Conservation (phyloP, 805 yeast genomes). For the Yamadazyma olivae region DNA sequence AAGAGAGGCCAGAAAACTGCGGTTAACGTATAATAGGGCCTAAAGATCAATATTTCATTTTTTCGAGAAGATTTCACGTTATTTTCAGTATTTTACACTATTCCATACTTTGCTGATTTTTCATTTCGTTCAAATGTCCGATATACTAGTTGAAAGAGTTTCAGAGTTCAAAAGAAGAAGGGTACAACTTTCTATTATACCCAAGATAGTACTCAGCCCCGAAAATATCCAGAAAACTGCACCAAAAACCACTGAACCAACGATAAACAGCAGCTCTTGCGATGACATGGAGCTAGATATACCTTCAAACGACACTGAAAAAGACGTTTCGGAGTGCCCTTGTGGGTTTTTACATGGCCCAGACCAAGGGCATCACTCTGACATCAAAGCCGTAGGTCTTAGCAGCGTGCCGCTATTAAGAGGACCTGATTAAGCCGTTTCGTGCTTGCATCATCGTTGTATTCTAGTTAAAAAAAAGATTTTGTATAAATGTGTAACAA, state of each 20-base stretch:
- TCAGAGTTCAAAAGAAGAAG: not conserved
- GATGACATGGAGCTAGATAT: slow-evolving; percentile 3
- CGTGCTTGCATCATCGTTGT: no score
- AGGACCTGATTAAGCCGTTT: slow-evolving; percentile 28
- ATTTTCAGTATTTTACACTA: no score
- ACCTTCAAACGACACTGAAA: no score
- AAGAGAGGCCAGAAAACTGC: no score
- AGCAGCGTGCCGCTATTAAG: slow-evolving; percentile 18
- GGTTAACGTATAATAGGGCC: no score
- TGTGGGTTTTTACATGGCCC: slow-evolving; percentile 31
- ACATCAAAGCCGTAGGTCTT: slow-evolving; percentile 23
- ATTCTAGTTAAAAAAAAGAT: no score
- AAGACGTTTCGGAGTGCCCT: slow-evolving; percentile 17
- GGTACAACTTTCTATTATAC: not conserved
- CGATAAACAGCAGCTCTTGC: not conserved
- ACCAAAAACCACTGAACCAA: not conserved
- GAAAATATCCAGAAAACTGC: not conserved
- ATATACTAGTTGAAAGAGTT: not conserved
- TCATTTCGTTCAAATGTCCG: no score
- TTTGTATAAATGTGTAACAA: no score
- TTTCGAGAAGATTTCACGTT: no score
- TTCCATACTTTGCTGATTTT: no score
- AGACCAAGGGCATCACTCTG: slow-evolving; percentile 22
- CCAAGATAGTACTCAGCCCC: no score
- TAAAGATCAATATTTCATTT: no score